Evolutionary conservation across 768 basidiomycete genomes (phyloP).

Genomic region (Lactifluus rugatus): DNA sequence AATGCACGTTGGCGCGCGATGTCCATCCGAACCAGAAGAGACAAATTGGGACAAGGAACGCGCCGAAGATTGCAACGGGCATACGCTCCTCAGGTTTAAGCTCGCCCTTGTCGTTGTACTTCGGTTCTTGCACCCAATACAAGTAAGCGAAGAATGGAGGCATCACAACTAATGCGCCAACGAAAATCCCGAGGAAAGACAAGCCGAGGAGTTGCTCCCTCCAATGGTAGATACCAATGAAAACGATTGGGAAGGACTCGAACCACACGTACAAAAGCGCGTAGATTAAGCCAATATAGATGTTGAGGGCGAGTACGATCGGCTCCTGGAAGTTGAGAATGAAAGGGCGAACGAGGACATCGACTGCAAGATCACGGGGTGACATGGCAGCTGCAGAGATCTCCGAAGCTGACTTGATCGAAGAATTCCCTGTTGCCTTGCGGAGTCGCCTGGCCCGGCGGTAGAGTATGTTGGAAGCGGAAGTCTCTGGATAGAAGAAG

Average conservation of each 20-base stretch:
- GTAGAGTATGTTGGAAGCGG: conserved; percentile 24
- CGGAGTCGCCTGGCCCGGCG: conserved; percentile 27
- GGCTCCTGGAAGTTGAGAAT: conserved; percentile 26
- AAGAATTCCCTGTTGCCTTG: conserved; percentile 25
- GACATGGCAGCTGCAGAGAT: conserved; percentile 20
- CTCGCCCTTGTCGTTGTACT: conserved; percentile 14
- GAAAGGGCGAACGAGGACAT: conserved; percentile 27
- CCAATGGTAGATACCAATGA: conserved; percentile 28
- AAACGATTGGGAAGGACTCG: conserved; percentile 28
- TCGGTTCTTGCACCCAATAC: conserved; percentile 16
- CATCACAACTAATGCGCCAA: conserved; percentile 6
- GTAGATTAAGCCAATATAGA: conserved; percentile 29
- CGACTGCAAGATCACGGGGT: conserved; percentile 18
- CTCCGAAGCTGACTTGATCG: conserved; percentile 24
- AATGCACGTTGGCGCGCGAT: conserved; percentile 24
- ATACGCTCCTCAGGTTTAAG: conserved; percentile 27
- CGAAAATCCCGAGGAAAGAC: conserved; percentile 24
- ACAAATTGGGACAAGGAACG: conserved; percentile 26
- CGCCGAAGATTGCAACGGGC: conserved; percentile 28
- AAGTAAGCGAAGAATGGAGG: conserved; percentile 16
- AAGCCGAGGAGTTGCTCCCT: conserved; percentile 25
- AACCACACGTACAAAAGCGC: conserved; percentile 29
- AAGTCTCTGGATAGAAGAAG: conserved; percentile 28
- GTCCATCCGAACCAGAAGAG: conserved; percentile 31
- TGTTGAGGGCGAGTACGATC: conserved; percentile 25